Conservation (phyloP, 169 alveolate species). For the Eimeria acervulina region DNA sequence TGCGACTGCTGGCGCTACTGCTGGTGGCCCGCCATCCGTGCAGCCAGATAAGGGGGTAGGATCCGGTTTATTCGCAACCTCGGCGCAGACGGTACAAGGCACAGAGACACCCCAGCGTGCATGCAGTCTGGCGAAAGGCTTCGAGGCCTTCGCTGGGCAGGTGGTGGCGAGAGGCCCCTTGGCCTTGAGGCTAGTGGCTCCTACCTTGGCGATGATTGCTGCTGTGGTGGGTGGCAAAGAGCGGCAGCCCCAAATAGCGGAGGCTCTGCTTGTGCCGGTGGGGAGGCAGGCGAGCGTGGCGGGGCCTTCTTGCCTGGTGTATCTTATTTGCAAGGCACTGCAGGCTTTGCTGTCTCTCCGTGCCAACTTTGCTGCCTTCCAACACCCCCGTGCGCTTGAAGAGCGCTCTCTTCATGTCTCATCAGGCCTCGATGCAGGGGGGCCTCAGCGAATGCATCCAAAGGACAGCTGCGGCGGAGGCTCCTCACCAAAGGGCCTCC, state of each 20-base stretch:
- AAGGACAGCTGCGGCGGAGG: not conserved
- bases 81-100: not conserved
- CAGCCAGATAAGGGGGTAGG: not conserved
- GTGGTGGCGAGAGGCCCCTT: constrained; percentile 42
- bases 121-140: not conserved
- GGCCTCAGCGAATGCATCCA: not conserved
- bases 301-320: constrained; percentile 29
- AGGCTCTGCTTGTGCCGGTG: constrained; percentile 39
- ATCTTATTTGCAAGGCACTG: constrained; percentile 14
- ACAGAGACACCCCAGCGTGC: not conserved
- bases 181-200: not conserved
- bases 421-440: not conserved
- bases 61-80: not conserved
- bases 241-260: constrained; percentile 57
- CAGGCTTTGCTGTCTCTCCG: constrained; percentile 29
- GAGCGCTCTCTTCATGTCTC: not conserved
- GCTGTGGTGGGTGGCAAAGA: constrained; percentile 38
- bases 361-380: not conserved
- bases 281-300: not conserved
- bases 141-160: constrained; percentile 29
- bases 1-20: not conserved
- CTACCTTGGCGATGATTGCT: constrained; percentile 27
- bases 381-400: not conserved
- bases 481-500: not conserved
- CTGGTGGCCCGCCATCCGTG: not conserved